A percentile compares a stretch with the other conserved stretches of the same genome.
Evolutionary conservation across 805 yeast species (phyloP).

Genomic region (Candida takata): DNA sequence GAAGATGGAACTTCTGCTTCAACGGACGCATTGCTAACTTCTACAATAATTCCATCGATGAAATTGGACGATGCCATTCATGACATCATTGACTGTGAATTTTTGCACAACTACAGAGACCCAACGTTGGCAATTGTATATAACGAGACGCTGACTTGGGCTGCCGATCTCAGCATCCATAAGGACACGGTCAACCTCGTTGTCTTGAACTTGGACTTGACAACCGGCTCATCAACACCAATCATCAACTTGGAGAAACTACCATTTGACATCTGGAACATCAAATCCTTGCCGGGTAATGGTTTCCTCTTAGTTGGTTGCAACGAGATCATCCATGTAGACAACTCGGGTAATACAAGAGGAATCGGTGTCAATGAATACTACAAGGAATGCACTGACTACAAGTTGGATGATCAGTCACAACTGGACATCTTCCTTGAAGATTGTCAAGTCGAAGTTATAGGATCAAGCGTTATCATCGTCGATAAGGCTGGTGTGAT

Average conservation of each 20-base stretch:
- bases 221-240: constrained; percentile 45
- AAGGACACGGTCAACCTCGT: constrained; percentile 58
- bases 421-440: constrained; percentile 49
- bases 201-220: constrained; percentile 63
- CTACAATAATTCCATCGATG: constrained; percentile 53
- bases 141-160: constrained; percentile 63
- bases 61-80: constrained; percentile 49
- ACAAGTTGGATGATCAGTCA: constrained; percentile 41
- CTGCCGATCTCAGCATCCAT: constrained; percentile 56
- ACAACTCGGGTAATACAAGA: constrained; percentile 62
- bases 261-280: constrained; percentile 65
- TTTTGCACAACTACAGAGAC: constrained; percentile 66
- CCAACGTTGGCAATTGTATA: constrained; percentile 73
- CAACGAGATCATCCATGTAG: constrained; percentile 72
- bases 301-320: constrained; percentile 69
- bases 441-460: constrained; percentile 33
- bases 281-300: constrained; percentile 64
- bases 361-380: constrained; percentile 58
- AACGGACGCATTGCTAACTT: constrained; percentile 25
- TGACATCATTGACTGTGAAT: constrained; percentile 64
- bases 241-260: constrained; percentile 58
- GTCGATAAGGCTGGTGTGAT: constrained; percentile 28
- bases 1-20: constrained; percentile 15
- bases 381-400: constrained; percentile 34
- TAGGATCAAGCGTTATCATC: constrained; percentile 31